Percentiles rank a stretch among this genome's conserved stretches.
Conservation (phyloP, 2,329 filamentous ascomycete species). For the Fusarium fujikuroi region DNA sequence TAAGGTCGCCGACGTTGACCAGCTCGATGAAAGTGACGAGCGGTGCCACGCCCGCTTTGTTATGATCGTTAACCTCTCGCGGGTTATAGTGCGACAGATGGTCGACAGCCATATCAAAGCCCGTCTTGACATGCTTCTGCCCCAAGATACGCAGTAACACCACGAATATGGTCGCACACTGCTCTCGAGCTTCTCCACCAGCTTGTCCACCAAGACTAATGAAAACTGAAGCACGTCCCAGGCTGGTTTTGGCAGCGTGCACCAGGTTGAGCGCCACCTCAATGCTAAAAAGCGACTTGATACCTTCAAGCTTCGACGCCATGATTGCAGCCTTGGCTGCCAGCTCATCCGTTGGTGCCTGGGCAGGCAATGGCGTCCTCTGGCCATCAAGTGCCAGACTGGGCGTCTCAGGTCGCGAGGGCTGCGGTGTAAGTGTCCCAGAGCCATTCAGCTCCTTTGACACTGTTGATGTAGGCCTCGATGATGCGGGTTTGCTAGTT, state of each 20-base stretch:
- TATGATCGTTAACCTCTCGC: constrained; percentile 78
- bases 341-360: constrained; percentile 88
- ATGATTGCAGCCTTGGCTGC: constrained; percentile 98
- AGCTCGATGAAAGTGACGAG: constrained; percentile 96
- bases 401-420: constrained; percentile 63
- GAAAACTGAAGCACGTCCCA: constrained; percentile 87
- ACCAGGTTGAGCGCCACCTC: constrained; percentile 92
- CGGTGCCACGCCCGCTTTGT: constrained; percentile 81
- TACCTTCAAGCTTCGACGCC: constrained; percentile 93
- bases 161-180: constrained; percentile 91
- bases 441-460: constrained; percentile 44
- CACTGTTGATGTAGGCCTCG: constrained; percentile 24
- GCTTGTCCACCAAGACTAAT: constrained; percentile 81
- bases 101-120: constrained; percentile 91
- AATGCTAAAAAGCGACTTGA: constrained; percentile 94
- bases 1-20: constrained; percentile 97
- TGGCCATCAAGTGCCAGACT: constrained; percentile 53
- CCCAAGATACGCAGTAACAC: constrained; percentile 85
- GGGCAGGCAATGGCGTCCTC: constrained; percentile 59
- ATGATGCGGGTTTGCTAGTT: constrained; percentile 51
- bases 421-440: constrained; percentile 47
- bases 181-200: constrained; percentile 84
- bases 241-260: constrained; percentile 85
- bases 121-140: constrained; percentile 86
- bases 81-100: constrained; percentile 94